Percentiles rank a stretch among this genome's conserved stretches.
phyloP scores from a whole-genome alignment of 495 filamentous ascomycete genomes.

The Jackrogersella multiformis region DNA sequence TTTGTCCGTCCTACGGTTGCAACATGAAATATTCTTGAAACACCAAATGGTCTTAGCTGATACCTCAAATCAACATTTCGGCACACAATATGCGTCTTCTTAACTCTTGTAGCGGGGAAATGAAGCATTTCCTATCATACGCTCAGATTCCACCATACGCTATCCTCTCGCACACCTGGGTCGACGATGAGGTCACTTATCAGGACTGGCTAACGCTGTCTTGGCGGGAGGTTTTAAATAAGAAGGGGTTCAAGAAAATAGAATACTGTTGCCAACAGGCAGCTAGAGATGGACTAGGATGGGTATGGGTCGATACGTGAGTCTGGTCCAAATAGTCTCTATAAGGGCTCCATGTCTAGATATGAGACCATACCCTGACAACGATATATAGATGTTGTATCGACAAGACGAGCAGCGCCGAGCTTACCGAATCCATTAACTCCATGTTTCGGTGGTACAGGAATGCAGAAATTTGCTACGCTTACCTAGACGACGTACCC shows the following conservation, averaged over 20 bases:
- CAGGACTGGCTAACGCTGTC: constrained; percentile 28
- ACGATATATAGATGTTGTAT: constrained; percentile 47
- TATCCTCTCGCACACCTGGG: constrained; percentile 48
- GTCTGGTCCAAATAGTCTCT: background rate
- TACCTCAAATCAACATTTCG: too few relatives aligned
- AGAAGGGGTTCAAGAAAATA: constrained; percentile 31
- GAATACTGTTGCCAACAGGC: constrained; percentile 43
- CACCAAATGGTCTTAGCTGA: too few relatives aligned
- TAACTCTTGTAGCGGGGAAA: constrained; percentile 21
- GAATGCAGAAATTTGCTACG: constrained; percentile 46
- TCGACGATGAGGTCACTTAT: constrained; percentile 35
- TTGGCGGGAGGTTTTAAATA: background rate
- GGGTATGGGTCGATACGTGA: constrained; percentile 52
- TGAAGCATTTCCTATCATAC: constrained; percentile 32
- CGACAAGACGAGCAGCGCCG: constrained; percentile 50
- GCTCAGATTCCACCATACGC: constrained; percentile 34
- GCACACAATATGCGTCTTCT: constrained; percentile 30
- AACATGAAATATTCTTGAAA: too few relatives aligned
- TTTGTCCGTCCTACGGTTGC: too few relatives aligned
- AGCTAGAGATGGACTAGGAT: constrained; percentile 39
- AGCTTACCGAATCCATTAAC: constrained; percentile 52
- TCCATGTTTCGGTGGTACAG: constrained; percentile 53
- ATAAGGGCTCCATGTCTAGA: background rate
- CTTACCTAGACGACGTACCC: constrained; percentile 47
- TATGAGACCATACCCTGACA: background rate